Evolutionary conservation across 768 basidiomycete species (phyloP).

Genomic region (Coprinellus aureogranulatus): DNA sequence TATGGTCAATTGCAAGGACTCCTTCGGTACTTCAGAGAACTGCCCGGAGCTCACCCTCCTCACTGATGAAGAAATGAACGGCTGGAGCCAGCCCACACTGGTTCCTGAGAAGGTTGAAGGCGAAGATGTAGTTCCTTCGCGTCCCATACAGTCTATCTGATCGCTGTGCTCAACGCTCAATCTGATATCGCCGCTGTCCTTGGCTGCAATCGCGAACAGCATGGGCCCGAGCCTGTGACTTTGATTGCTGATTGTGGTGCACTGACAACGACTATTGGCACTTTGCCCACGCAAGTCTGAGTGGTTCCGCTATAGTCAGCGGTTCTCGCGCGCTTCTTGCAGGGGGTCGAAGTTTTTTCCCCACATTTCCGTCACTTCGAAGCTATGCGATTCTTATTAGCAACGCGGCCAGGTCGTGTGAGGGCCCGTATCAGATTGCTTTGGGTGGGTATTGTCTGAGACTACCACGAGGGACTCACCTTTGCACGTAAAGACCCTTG

Average conservation of each 20-base stretch:
- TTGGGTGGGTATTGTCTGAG: too few relatives aligned
- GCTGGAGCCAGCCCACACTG: not conserved
- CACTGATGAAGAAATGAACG: constrained; percentile 10
- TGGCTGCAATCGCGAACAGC: not conserved
- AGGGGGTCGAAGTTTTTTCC: too few relatives aligned
- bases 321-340: too few relatives aligned
- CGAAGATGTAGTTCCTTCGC: not conserved
- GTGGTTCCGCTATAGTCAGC: too few relatives aligned
- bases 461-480: too few relatives aligned
- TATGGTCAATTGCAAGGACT: constrained; percentile 8
- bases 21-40: not conserved
- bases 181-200: not conserved
- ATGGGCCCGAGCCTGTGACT: not conserved
- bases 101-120: not conserved
- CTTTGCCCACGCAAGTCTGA: too few relatives aligned
- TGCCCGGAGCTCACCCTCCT: not conserved
- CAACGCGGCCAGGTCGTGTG: too few relatives aligned
- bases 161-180: not conserved
- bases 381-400: too few relatives aligned
- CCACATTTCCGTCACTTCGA: too few relatives aligned
- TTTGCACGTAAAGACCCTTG: too few relatives aligned
- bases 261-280: not conserved
- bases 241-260: not conserved
- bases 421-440: too few relatives aligned
- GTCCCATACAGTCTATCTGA: not conserved